Evolutionary conservation across 805 yeast genomes (phyloP), one percentile per base, ranked within the genome.

Genomic region (Myxozyma geophila): DNA sequence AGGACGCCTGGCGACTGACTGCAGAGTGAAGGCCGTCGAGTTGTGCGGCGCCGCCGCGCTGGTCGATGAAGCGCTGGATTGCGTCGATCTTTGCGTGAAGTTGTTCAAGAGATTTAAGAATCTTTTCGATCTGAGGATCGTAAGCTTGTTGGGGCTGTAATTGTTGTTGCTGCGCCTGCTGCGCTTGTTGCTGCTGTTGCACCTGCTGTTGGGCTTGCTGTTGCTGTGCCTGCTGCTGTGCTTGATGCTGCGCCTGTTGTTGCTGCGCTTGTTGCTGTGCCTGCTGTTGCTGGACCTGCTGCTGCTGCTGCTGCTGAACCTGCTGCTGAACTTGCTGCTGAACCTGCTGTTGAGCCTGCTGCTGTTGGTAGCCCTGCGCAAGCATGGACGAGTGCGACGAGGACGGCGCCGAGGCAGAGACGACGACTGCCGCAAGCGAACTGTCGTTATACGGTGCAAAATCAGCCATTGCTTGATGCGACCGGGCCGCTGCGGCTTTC

Each of bases 51-150:
- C 33, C 58, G 48, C 57, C 47, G 21, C 57, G 48, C 44, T 55
- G 69, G 39, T 60, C 69, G 39, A 71, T 61, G 52, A 60, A 52
- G 41, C 57, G 74, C 47, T 71, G 72, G 46, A 67, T 70, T 52
- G 72, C 64, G 35, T 71, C 72, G 60, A 64, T 72, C 59, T 63
- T 69, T 36, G 70, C 67, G 54, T 73, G 76, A 44, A 70, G 71
- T 58, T 66, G 72, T 40, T 62, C 72, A 51, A 64, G 70, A 53
- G 71, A 72, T 48, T 66, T 64, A 35, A 52, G 41, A 54, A 58
- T 54, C 56, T 58, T 51, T 35, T 61, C 66, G 19, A 62, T 47
- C 44, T 64, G 61, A 33, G 46, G 64, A 66, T 65, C 60, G 58
- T 59, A 67, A 70, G 64, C 63, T 62, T 71, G 66, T 67, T 71